Evolutionary conservation across 2,329 filamentous ascomycete species (phyloP).

Genomic region (Hypoxylon sp.): DNA sequence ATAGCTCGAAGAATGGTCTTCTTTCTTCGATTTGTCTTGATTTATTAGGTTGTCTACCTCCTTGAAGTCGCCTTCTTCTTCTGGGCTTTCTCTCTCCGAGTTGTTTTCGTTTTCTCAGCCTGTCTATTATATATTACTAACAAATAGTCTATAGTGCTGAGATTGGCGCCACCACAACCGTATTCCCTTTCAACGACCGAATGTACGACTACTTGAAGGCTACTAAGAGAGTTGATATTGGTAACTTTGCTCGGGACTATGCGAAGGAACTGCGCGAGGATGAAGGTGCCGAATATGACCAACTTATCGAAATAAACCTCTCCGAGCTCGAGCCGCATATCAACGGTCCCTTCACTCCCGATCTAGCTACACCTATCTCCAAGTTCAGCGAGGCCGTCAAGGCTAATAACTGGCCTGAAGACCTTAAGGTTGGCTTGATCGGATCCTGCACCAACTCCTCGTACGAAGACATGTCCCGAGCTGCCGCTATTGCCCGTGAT

Average conservation of each 20-base stretch:
- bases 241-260: constrained; percentile 86
- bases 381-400: constrained; percentile 96
- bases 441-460: constrained; percentile 96
- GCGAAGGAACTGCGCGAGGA: constrained; percentile 87
- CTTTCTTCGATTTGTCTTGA: no score
- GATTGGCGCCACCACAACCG: constrained; percentile 85
- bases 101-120: no score
- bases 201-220: constrained; percentile 96
- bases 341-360: constrained; percentile 98
- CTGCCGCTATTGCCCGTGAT: constrained; percentile 89
- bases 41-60: no score
- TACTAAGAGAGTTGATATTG: constrained; percentile 90
- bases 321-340: constrained; percentile 95
- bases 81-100: no score
- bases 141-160: constrained; percentile 69
- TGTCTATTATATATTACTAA: no score
- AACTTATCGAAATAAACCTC: constrained; percentile 96
- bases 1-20: no score
- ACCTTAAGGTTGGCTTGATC: constrained; percentile 95
- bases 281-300: constrained; percentile 91
- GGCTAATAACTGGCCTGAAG: constrained; percentile 94
- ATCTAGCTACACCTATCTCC: constrained; percentile 96
- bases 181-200: constrained; percentile 98
- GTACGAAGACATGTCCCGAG: constrained; percentile 90
- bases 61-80: no score